Evolutionary conservation across 495 filamentous ascomycete species (phyloP).

Genomic region (Xylaria intraflava): DNA sequence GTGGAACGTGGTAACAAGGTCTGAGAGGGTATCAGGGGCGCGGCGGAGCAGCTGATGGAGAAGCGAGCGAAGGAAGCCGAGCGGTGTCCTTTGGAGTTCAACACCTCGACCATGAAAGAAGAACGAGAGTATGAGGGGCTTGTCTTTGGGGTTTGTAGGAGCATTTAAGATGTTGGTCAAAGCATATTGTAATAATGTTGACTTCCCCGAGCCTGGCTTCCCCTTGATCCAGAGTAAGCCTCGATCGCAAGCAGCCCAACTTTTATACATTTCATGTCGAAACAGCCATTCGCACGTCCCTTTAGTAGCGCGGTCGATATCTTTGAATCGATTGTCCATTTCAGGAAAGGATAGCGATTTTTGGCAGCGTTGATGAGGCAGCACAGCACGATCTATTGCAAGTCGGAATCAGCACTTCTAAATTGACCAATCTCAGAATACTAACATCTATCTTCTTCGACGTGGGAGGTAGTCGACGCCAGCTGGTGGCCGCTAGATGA

Average conservation of each 20-base stretch:
- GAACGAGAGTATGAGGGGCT: conserved; percentile 26
- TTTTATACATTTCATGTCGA: conserved; percentile 14
- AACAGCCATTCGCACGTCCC: not conserved
- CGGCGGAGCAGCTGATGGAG: conserved; percentile 27
- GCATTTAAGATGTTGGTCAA: conserved; percentile 15
- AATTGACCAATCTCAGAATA: no score
- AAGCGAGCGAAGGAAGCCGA: conserved; percentile 32
- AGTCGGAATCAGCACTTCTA: not conserved
- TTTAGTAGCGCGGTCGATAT: not conserved
- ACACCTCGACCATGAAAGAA: conserved; percentile 33
- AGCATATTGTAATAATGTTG: conserved; percentile 36
- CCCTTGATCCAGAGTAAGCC: conserved; percentile 43
- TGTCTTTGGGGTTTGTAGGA: not conserved
- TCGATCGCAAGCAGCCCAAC: conserved; percentile 24
- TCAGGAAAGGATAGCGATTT: not conserved
- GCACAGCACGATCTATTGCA: not conserved
- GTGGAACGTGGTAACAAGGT: not conserved
- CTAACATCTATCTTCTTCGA: not conserved
- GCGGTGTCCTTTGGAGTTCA: conserved; percentile 23
- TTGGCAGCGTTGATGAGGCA: not conserved
- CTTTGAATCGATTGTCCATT: not conserved
- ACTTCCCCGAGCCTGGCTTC: conserved; percentile 23
- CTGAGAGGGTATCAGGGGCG: not conserved
- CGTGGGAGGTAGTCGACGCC: no score
- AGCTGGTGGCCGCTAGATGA: not conserved